Evolutionary conservation across 179 eudicot genomes (phyloP), one percentile per base, ranked within the genome.

Genomic region (Spergularia azorica): DNA sequence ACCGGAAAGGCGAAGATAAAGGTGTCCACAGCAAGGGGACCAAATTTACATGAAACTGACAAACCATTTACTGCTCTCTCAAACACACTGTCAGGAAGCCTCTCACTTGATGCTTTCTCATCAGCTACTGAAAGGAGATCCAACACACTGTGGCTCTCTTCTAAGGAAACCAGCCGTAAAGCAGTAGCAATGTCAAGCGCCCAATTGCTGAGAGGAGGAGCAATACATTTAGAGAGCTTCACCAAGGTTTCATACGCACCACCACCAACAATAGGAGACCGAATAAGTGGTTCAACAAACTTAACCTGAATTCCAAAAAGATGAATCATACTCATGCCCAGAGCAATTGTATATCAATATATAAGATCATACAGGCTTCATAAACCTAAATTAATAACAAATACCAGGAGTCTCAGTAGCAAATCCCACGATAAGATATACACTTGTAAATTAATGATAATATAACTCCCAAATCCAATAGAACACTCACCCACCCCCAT

Each of bases 151-250:
- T 83, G 85, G 82, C 74, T 82, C 52, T 90, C 96, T 69, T 87
- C 94, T 38, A 83, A 83, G 55, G 74, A 84, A 77, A 88, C 85
- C 62, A 96, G 73, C 57, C 98, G 89, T 73, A 94, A 82, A 59
- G 98, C 97, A 75, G 97, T 92, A 70, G 97, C 98, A 85, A 94
- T 86, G 79, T 96, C 99, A 77, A 87, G 90, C 43, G 96, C 96
- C 96, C 95, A 96, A 79, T 89, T 88, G 77, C 90, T 87, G 68
- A 94, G 89, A 43, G 98, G 99, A 81, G 95, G 84, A 75, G 94
- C 90, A 77, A 89, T 86, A 87, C 98, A 94, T 74, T 83, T 90
- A 51, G 96, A 87, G 64, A 94, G 97, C 79, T 90, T 89, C 85
- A 96, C 94, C 90, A 94, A 74, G 43, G 97, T 88, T 79, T 88